These are phyloP conservation scores for Parsonsia alboflavescens DNA, from an alignment of 257 asterid species.

Conservation along the genomic window DNA sequence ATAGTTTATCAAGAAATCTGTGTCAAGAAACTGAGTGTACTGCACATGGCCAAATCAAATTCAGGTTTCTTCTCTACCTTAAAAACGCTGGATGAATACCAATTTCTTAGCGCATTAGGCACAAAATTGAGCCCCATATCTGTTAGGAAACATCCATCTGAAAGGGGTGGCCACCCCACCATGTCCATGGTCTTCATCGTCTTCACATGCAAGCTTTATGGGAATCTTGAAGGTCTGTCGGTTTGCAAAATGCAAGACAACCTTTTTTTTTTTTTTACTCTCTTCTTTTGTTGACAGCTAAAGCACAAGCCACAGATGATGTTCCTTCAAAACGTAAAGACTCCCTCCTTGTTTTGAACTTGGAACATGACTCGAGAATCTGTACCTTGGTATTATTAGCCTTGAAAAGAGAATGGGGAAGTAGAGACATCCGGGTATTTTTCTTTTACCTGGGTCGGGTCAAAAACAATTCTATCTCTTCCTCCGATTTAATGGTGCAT, in stretches of 20 bases:
- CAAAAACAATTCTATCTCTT: too few relatives aligned
- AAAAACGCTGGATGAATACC: not conserved
- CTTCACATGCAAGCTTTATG: not conserved
- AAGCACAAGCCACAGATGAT: conserved; percentile 4
- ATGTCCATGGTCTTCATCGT: not conserved
- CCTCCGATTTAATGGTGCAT: too few relatives aligned
- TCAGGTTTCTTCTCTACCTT: not conserved
- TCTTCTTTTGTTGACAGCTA: conserved; percentile 3
- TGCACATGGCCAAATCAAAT: not conserved
- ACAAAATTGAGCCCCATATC: not conserved
- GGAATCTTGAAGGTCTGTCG: not conserved
- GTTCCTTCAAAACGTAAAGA: not conserved
- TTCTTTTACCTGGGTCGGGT: too few relatives aligned
- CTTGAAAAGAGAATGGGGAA: not conserved
- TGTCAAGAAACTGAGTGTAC: not conserved
- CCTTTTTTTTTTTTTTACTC: not conserved
- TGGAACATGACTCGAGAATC: not conserved
- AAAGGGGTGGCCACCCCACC: not conserved
- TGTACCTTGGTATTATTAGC: too few relatives aligned
- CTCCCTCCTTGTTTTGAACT: not conserved
- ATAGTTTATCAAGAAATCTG: not conserved
- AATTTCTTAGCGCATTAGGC: not conserved
- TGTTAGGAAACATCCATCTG: not conserved
- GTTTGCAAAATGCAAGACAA: not conserved
- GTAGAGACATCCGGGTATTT: too few relatives aligned